Evolutionary conservation across 2,329 filamentous ascomycete genomes (phyloP).

Genomic region (Ceratocystis alfenasii): DNA sequence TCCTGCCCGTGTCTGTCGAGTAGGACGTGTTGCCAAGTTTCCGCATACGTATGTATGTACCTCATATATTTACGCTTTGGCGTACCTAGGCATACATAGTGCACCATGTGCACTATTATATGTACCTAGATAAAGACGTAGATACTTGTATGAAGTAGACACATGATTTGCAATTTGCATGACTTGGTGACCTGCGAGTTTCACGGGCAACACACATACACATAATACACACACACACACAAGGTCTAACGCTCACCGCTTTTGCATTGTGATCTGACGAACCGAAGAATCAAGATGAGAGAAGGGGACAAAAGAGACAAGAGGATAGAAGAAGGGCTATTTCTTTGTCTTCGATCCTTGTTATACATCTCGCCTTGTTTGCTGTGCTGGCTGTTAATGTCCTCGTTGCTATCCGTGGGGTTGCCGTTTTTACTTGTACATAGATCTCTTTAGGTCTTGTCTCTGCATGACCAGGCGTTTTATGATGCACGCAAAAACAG

Average conservation of each 20-base stretch:
- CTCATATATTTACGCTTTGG: neutral
- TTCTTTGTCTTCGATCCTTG: neutral
- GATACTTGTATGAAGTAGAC: neutral
- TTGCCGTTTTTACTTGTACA: neutral
- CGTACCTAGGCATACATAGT: neutral
- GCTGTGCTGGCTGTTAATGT: neutral
- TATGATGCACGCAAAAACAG: neutral
- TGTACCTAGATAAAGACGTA: neutral
- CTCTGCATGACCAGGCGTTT: neutral
- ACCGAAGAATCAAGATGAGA: neutral
- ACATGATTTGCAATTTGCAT: slow-evolving; percentile 7
- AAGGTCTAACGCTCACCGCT: slow-evolving; percentile 10
- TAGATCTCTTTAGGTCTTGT: neutral
- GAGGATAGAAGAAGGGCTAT: neutral
- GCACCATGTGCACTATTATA: neutral
- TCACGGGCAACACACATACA: slow-evolving; percentile 6
- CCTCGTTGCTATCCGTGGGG: neutral
- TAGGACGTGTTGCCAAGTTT: no score
- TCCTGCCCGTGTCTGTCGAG: neutral
- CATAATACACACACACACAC: neutral
- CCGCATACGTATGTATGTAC: neutral
- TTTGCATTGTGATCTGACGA: slow-evolving; percentile 9
- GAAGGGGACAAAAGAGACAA: neutral
- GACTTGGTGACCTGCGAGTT: slow-evolving; percentile 2
- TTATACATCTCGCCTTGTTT: neutral